Conservation (phyloP, 2,329 filamentous ascomycete species). For the Ascochyta koolunga region DNA sequence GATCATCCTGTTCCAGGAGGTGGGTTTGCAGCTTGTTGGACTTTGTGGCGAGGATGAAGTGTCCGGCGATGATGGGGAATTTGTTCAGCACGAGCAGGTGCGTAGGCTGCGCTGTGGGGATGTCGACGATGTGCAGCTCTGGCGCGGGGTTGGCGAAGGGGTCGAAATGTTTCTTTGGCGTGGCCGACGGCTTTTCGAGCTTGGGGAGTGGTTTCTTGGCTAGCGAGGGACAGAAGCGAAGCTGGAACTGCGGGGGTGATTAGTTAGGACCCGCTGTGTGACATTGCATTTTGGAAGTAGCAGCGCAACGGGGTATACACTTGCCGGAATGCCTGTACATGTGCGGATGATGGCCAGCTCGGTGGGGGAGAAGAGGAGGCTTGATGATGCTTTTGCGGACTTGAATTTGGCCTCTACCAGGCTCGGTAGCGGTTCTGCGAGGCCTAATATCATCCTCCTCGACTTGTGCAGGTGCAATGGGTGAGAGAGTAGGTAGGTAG, state of each 20-base stretch:
- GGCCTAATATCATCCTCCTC: slow-evolving; percentile 40
- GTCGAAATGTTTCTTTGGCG: slow-evolving; percentile 51
- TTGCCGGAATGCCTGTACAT: slow-evolving; percentile 45
- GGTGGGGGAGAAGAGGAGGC: slow-evolving; percentile 49
- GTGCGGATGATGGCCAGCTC: slow-evolving; percentile 48
- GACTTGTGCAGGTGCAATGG: slow-evolving; percentile 10
- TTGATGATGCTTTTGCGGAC: slow-evolving; percentile 42
- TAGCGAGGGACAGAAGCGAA: slow-evolving; percentile 72
- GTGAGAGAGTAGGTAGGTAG: neutral
- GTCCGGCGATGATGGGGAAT: slow-evolving; percentile 72
- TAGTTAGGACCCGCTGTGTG: slow-evolving; percentile 16
- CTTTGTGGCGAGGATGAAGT: slow-evolving; percentile 75
- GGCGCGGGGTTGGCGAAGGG: slow-evolving; percentile 68
- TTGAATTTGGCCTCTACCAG: slow-evolving; percentile 48
- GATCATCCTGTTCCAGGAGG: slow-evolving; percentile 64
- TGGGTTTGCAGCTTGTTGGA: slow-evolving; percentile 68
- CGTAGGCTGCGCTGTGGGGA: slow-evolving; percentile 51
- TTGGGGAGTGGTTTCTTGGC: slow-evolving; percentile 65
- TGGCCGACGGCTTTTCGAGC: slow-evolving; percentile 44
- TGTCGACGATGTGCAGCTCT: slow-evolving; percentile 60
- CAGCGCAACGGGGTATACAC: too few relatives aligned
- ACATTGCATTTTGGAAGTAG: slow-evolving; percentile 3
- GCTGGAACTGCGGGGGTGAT: slow-evolving; percentile 65
- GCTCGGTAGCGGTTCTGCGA: slow-evolving; percentile 43
- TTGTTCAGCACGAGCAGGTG: slow-evolving; percentile 77